A percentile compares a stretch with the other conserved stretches of the same genome.
phyloP scores from a whole-genome alignment of 805 yeast genomes.

The Debaryomyces tyrocola region DNA sequence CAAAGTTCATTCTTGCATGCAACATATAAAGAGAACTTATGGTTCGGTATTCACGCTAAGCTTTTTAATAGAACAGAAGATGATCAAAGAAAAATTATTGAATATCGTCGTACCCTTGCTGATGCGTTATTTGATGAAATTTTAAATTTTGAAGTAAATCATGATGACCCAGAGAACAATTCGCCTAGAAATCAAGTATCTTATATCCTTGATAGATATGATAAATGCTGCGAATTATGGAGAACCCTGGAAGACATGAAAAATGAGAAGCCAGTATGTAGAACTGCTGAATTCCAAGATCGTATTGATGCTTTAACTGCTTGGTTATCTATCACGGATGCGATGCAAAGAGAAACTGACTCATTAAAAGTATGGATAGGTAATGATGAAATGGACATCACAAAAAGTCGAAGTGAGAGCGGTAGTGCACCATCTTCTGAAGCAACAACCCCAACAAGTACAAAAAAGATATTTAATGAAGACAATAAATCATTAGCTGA shows the following conservation, averaged over 20 bases:
- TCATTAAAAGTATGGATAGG: conserved; percentile 81
- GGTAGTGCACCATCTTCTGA: conserved; percentile 15
- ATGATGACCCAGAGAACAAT: conserved; percentile 30
- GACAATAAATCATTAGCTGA: conserved; percentile 75
- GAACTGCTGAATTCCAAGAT: conserved; percentile 59
- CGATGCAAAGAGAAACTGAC: conserved; percentile 60
- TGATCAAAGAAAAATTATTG: conserved; percentile 70
- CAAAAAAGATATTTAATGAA: conserved; percentile 49
- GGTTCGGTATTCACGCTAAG: conserved; percentile 88
- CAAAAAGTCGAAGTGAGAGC: conserved; percentile 29
- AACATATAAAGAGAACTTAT: conserved; percentile 66
- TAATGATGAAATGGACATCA: conserved; percentile 70
- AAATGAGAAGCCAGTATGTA: conserved; percentile 71
- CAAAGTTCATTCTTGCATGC: conserved; percentile 53
- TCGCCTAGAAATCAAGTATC: conserved; percentile 50
- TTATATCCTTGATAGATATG: conserved; percentile 58
- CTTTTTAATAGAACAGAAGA: conserved; percentile 75
- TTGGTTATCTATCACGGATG: conserved; percentile 76
- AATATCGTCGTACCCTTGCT: conserved; percentile 68
- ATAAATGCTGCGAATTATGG: conserved; percentile 75
- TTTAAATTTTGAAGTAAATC: conserved; percentile 56
- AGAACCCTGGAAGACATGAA: conserved; percentile 75
- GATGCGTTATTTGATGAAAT: conserved; percentile 74
- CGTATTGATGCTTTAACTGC: conserved; percentile 77
- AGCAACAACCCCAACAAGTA: conserved; percentile 6